These are phyloP conservation scores for Coniochaeta sp. DNA, from an alignment of 2,329 filamentous ascomycete genomes.

Conservation along the genomic window DNA sequence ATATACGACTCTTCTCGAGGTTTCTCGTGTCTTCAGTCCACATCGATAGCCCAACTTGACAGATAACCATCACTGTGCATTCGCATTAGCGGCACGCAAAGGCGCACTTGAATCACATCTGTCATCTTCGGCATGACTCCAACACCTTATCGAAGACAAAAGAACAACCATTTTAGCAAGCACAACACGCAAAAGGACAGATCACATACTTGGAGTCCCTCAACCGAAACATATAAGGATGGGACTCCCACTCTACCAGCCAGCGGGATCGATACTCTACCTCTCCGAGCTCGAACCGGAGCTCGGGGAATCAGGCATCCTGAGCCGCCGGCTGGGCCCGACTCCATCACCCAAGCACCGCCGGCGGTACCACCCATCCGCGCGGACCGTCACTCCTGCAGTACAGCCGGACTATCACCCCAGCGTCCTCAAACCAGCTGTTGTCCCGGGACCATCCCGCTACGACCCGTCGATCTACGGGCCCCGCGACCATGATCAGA, in stretches of 20 bases:
- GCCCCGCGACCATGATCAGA: neutral
- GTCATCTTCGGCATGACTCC: neutral
- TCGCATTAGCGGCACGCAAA: neutral
- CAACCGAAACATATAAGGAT: neutral
- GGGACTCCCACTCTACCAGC: neutral
- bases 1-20: neutral
- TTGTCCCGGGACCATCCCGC: neutral
- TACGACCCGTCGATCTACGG: neutral
- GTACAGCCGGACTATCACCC: neutral
- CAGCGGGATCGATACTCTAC: neutral
- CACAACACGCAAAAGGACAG: neutral
- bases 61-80: neutral
- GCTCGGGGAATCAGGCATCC: neutral
- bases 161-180: too few species aligned
- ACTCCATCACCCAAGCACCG: neutral
- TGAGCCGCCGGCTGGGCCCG: neutral
- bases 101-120: neutral
- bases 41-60: neutral
- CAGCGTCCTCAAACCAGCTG: neutral
- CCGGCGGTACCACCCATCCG: neutral
- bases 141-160: neutral
- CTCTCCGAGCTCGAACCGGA: neutral
- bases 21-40: neutral
- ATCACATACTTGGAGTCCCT: neutral
- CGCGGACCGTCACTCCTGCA: neutral